Base-by-base conservation (phyloP, 1,139 yeast species). In the Meyerozyma athensensis region DNA sequence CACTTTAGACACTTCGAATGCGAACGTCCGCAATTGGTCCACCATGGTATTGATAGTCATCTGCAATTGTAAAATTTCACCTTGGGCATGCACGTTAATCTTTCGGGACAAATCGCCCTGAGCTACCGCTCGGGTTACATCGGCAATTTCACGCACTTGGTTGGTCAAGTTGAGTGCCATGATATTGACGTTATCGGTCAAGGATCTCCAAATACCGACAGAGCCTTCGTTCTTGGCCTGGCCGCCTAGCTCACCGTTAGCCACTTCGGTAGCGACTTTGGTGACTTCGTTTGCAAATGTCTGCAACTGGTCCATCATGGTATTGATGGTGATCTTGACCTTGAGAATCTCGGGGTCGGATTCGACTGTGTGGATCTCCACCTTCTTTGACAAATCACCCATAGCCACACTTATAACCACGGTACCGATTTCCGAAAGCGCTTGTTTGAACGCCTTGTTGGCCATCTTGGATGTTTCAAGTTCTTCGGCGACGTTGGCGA, bases 211-310 rank as follows among this genome's bases (percentile, higher is more conserved):
- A 40, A 84, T 84, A 13, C 95, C 95, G 4, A 82, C 87, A 0
- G 90, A 80, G 7, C 89, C 90, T 43, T 81, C 85, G 43, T 81
- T 82, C 50, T 81, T 84, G 24, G 92, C 95, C 56, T 84, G 94
- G 24, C 95, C 95, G 47, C 95, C 95, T 36, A 86, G 68, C 43
- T 86, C 86, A 44, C 95, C 95, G 52, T 85, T 86, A 26, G 95
- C 92, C 21, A 86, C 95, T 52, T 86, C 94, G 8, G 90, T 84
- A 32, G 95, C 95, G 14, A 86, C 87, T 44, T 86, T 79, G 22
- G 92, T 83, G 26, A 85, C 94, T 58, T 85, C 95, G 43, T 76
- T 74, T 18, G 94, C 90, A 58, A 86, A 86, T 9, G 86, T 75
- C 54, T 83, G 92, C 42, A 86, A 68, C 59, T 85, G 94, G 56